Percentiles rank a stretch among this genome's conserved stretches.
phyloP scores from a whole-genome alignment of 2,329 filamentous ascomycete species.

The Bipolaris victoriae region DNA sequence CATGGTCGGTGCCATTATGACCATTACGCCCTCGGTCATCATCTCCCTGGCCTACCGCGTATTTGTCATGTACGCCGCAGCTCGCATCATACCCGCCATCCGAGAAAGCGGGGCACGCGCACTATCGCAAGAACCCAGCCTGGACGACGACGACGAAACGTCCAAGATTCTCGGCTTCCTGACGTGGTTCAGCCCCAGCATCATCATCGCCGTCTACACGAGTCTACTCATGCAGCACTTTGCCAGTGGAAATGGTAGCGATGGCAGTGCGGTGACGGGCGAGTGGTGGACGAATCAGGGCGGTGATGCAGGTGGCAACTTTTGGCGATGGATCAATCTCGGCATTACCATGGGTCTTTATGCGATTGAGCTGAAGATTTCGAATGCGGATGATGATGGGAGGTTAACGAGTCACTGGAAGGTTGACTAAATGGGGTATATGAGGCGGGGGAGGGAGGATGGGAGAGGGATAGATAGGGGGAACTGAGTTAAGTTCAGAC shows the following conservation, averaged over 20 bases:
- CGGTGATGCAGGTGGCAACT: slow-evolving; percentile 80
- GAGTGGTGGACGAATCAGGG: slow-evolving; percentile 87
- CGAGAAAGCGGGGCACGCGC: slow-evolving; percentile 83
- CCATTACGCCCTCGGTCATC: slow-evolving; percentile 93
- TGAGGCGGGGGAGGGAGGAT: too few species aligned
- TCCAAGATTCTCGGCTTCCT: slow-evolving; percentile 81
- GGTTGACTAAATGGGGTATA: slow-evolving; percentile 65
- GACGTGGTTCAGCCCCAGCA: slow-evolving; percentile 93
- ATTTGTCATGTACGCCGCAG: slow-evolving; percentile 93
- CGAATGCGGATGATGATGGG: slow-evolving; percentile 78
- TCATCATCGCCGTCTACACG: slow-evolving; percentile 94
- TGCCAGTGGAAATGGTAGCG: slow-evolving; percentile 64
- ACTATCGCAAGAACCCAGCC: slow-evolving; percentile 80
- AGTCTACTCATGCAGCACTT: slow-evolving; percentile 96
- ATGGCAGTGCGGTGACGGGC: slow-evolving; percentile 55
- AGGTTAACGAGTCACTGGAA: slow-evolving; percentile 86
- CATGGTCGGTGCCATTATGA: slow-evolving; percentile 89
- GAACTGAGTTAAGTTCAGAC: too few species aligned
- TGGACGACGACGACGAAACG: slow-evolving; percentile 85
- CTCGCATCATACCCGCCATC: slow-evolving; percentile 92
- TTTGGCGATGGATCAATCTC: slow-evolving; percentile 94
- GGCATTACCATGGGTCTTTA: slow-evolving; percentile 89
- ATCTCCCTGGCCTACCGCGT: slow-evolving; percentile 93
- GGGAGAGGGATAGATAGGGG: too few species aligned
- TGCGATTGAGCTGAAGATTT: slow-evolving; percentile 85